These are phyloP conservation scores for Samsoniella hepiali DNA, from an alignment of 2,329 filamentous ascomycete genomes.

Conservation along the genomic window DNA sequence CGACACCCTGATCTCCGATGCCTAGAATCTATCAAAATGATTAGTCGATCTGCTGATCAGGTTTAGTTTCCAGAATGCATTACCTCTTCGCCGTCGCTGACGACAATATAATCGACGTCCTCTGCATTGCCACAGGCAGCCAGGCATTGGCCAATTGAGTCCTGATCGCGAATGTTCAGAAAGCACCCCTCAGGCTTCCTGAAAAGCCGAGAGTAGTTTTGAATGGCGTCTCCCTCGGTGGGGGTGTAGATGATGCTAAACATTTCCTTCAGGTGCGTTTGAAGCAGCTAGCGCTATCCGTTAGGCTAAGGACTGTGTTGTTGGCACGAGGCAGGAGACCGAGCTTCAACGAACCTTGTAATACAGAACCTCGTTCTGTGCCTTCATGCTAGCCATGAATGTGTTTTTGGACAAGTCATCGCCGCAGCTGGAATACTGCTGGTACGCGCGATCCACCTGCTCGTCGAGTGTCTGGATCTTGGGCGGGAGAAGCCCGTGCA, in stretches of 20 bases:
- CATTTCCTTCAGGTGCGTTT: constrained; percentile 81
- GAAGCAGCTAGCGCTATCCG: constrained; percentile 53
- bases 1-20: constrained; percentile 85
- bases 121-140: constrained; percentile 65
- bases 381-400: constrained; percentile 79
- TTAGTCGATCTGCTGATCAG: background rate
- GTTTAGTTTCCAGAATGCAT: too few relatives aligned
- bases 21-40: constrained; percentile 59
- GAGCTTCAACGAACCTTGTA: constrained; percentile 43
- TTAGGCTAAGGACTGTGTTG: too few relatives aligned
- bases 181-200: constrained; percentile 78
- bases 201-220: constrained; percentile 77
- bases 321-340: too few relatives aligned
- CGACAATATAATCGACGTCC: constrained; percentile 85
- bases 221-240: constrained; percentile 84
- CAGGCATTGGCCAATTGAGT: constrained; percentile 63
- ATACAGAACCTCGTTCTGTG: constrained; percentile 82
- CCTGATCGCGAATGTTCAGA: constrained; percentile 67
- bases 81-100: constrained; percentile 62
- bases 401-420: constrained; percentile 79
- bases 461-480: constrained; percentile 72
- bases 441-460: constrained; percentile 73
- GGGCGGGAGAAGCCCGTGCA: constrained; percentile 70
- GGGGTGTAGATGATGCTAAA: constrained; percentile 89
- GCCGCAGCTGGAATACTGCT: constrained; percentile 65